Evolutionary conservation across 352 stramenopile genomes (phyloP).

Genomic region (Pythium chondricola): DNA sequence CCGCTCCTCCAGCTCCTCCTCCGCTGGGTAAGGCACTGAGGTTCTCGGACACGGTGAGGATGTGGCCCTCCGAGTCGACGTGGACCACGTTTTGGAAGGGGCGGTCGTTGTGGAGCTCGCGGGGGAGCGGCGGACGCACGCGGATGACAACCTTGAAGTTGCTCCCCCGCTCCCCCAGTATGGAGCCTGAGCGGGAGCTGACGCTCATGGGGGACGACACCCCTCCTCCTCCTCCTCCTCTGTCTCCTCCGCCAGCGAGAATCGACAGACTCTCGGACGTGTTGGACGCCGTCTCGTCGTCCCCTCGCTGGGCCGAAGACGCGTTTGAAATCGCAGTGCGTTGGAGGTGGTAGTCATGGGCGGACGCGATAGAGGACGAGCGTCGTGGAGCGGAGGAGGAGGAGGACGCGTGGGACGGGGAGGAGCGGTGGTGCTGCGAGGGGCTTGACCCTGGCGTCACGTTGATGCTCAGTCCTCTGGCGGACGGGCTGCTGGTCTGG

Average conservation of each 20-base stretch:
- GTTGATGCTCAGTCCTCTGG: slow-evolving; percentile 39
- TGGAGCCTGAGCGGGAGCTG: slow-evolving; percentile 17
- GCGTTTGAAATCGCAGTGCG: slow-evolving; percentile 60
- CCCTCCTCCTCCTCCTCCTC: slow-evolving; percentile 3
- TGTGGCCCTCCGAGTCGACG: slow-evolving; percentile 78
- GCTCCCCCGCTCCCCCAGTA: slow-evolving; percentile 31
- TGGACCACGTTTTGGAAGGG: slow-evolving; percentile 90
- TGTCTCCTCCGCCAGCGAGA: neutral
- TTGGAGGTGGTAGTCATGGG: slow-evolving; percentile 30
- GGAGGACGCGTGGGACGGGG: slow-evolving; percentile 19
- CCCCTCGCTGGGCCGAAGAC: slow-evolving; percentile 16
- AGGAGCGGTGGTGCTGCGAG: slow-evolving; percentile 12
- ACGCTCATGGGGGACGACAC: slow-evolving; percentile 35
- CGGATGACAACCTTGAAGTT: slow-evolving; percentile 94
- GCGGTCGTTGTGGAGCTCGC: slow-evolving; percentile 83
- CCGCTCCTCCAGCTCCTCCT: slow-evolving; percentile 5
- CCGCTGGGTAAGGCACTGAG: slow-evolving; percentile 29
- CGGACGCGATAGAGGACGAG: slow-evolving; percentile 3
- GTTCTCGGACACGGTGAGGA: slow-evolving; percentile 88
- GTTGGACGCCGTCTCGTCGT: slow-evolving; percentile 58
- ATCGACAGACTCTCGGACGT: slow-evolving; percentile 46
- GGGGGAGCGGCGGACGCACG: slow-evolving; percentile 80
- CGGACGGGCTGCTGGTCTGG: slow-evolving; percentile 8
- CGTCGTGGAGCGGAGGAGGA: slow-evolving; percentile 4
- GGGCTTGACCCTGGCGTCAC: slow-evolving; percentile 28